Evolutionary conservation across 2,329 filamentous ascomycete genomes (phyloP), one percentile per base, ranked within the genome.

Genomic region (Biscogniauxia sp.): DNA sequence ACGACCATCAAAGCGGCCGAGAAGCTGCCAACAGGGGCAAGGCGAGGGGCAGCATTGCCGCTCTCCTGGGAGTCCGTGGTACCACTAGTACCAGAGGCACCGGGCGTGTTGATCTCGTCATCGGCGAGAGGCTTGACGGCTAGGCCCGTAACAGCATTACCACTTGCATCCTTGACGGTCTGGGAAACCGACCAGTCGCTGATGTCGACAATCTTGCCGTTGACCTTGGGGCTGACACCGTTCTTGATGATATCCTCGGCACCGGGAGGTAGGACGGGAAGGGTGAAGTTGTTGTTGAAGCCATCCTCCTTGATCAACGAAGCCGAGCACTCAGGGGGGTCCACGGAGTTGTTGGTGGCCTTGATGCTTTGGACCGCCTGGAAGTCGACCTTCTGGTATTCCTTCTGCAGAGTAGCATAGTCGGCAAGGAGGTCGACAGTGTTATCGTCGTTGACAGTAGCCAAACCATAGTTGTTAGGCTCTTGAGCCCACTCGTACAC

Each of bases 401-500:
- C 90, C 41, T 76, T 77, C 78, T 89, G 86, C 62, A 98, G 86
- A 65, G 90, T 88, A 73, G 90, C 84, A 77, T 82, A 93, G 74
- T 93, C 90, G 20, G 76, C 67, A 41, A 86, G 79, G 51, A 92
- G 79, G 53, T 80, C 78, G 58, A 86, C 81, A 19, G 80, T 83
- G 53, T 80, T 81, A 68, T 88, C 84, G 60, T 74, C 76, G 68
- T 84, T 83, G 68, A 91, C 76, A 65, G 83, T 70, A 64, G 91
- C 88, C 7, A 93, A 81, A 56, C 87, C 87, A 62, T 81, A 89
- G 72, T 86, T 78, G 73, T 89, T 88, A 51, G 78, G 76, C 73
- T 93, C 91, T 75, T 93, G 83, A 0, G 86, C 87, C 75, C 85
- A 94, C 76, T 95, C 90, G 79, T 94, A 95, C 53, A 94, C 89